Conservation (phyloP, 2,329 filamentous ascomycete genomes). For the Monosporascus cannonballus region DNA sequence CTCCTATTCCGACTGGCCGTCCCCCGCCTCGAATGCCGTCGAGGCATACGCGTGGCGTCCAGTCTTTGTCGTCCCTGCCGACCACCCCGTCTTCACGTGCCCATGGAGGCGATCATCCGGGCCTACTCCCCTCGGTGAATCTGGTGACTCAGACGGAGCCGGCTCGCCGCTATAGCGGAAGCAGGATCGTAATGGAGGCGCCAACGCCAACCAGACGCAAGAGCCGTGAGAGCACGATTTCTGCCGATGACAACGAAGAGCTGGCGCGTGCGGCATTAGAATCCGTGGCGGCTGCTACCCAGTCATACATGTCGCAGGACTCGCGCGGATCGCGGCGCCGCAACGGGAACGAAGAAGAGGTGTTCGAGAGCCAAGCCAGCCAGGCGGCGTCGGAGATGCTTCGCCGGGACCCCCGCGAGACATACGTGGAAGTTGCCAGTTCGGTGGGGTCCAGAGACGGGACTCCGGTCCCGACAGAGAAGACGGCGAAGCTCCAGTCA, state of each 20-base stretch:
- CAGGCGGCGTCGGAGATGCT: slow-evolving; percentile 72
- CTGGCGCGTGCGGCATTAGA: slow-evolving; percentile 48
- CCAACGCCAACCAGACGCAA: slow-evolving; percentile 48
- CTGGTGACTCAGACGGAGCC: slow-evolving; percentile 57
- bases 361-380: slow-evolving; percentile 71
- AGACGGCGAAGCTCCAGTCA: slow-evolving; percentile 43
- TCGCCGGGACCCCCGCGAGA: slow-evolving; percentile 50
- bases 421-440: slow-evolving; percentile 40
- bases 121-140: slow-evolving; percentile 56
- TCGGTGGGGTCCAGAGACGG: slow-evolving; percentile 37
- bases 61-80: slow-evolving; percentile 80
- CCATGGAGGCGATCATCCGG: slow-evolving; percentile 37
- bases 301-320: slow-evolving; percentile 28
- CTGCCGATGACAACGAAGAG: slow-evolving; percentile 57
- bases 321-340: slow-evolving; percentile 18
- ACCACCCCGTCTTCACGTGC: slow-evolving; percentile 61
- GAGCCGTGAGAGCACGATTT: slow-evolving; percentile 83
- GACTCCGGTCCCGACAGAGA: slow-evolving; percentile 39
- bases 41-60: slow-evolving; percentile 67
- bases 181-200: slow-evolving; percentile 39
- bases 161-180: slow-evolving; percentile 35
- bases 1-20: slow-evolving; percentile 48
- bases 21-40: slow-evolving; percentile 42
- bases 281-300: slow-evolving; percentile 43
- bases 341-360: slow-evolving; percentile 42